Base-by-base conservation (phyloP, 2,329 filamentous ascomycete genomes). In the Penicillium sp. region DNA sequence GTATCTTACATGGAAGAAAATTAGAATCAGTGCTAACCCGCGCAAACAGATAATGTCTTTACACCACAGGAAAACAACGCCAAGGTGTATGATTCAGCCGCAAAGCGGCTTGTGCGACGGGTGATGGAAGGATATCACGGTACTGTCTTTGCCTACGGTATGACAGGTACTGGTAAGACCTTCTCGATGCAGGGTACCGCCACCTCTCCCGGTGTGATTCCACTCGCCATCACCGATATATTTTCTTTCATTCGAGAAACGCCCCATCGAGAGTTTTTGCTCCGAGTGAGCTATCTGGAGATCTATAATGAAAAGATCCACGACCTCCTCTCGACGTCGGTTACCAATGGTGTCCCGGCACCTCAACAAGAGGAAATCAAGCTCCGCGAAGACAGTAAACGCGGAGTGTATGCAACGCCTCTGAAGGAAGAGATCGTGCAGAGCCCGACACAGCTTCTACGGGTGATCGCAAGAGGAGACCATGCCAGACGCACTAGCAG, bases 41-140 rank as follows among this genome's bases (percentile, higher is more conserved):
- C 1, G 38, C 33, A 35, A 35, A 26, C 71, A 96, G 95, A 99
- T 82, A 98, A 98, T 80, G 95, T 98, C 64, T 99, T 99, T 78
- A 88, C 92, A 55, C 91, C 93, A 19, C 88, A 96, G 75, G 94
- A 99, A 75, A 91, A 97, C 76, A 99, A 99, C 75, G 88, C 92
- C 57, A 90, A 90, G 75, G 95, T 99, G 10, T 99, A 99, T 76
- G 95, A 99, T 78, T 89, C 94, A 65, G 91, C 88, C 50, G 95
- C 95, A 47, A 98, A 98, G 80, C 90, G 95, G 65, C 84, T 99
- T 56, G 95, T 99, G 51, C 90, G 95, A 69, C 86, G 95, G 72
- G 95, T 99, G 54, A 99, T 99, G 95, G 95, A 99, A 81, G 95
- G 95, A 45, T 99, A 98, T 76, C 94, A 98, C 73, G 95, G 94